Evolutionary conservation across 176 grass and related monocot genomes (phyloP).

Genomic region (Neostapfia colusana): DNA sequence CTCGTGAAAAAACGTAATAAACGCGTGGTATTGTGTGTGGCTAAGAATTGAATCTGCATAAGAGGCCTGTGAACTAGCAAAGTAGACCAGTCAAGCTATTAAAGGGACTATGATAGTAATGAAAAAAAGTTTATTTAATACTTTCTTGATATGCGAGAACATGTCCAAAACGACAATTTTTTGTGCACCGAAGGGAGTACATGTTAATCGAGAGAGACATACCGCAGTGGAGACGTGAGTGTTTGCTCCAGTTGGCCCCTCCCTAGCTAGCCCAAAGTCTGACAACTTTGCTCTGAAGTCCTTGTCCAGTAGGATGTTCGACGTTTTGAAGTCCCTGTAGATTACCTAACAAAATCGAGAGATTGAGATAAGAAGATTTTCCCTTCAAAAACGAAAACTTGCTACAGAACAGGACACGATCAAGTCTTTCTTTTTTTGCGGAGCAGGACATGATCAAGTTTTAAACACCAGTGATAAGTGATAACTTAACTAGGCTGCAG

Average conservation of each 20-base stretch:
- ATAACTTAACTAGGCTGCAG: constrained; percentile 9
- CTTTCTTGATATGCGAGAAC: too few relatives aligned
- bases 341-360: constrained; percentile 61
- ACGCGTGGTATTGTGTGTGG: too few relatives aligned
- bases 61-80: too few relatives aligned
- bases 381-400: not conserved
- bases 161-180: too few relatives aligned
- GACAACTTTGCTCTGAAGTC: constrained; percentile 82
- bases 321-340: constrained; percentile 95
- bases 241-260: constrained; percentile 66
- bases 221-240: constrained; percentile 95
- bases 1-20: too few relatives aligned
- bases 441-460: too few relatives aligned
- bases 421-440: not conserved
- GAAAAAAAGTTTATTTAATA: too few relatives aligned
- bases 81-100: too few relatives aligned
- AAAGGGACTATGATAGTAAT: too few relatives aligned
- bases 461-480: not conserved
- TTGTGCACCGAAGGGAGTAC: too few relatives aligned
- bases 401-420: not conserved
- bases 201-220: constrained; percentile 27
- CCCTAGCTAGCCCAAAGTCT: constrained; percentile 86
- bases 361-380: not conserved
- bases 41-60: too few relatives aligned
- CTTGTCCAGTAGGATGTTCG: constrained; percentile 82